Percentiles rank a stretch among this genome's conserved stretches.
Conservation (phyloP, 2,329 filamentous ascomycete species). For the Blastomyces parvus region DNA sequence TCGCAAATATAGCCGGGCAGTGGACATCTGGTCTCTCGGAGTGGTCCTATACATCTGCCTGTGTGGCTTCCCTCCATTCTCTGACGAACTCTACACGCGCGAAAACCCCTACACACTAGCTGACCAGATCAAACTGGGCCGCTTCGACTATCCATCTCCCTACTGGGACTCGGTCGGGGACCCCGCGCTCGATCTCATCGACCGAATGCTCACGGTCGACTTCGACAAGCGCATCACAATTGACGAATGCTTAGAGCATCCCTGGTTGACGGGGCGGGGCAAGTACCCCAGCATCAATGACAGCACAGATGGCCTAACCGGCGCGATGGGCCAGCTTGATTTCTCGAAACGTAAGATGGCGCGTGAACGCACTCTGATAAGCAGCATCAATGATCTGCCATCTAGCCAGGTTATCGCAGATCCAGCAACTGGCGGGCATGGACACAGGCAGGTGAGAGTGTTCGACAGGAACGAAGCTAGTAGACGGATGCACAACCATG, state of each 20-base stretch:
- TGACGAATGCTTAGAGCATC: conserved; percentile 82
- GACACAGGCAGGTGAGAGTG: conserved; percentile 51
- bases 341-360: conserved; percentile 71
- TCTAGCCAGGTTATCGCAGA: conserved; percentile 50
- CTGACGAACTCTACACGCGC: conserved; percentile 72
- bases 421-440: conserved; percentile 28
- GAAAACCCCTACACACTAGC: conserved; percentile 80
- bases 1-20: conserved; percentile 85
- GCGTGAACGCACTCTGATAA: conserved; percentile 77
- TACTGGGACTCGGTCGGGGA: conserved; percentile 91
- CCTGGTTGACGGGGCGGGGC: conserved; percentile 62
- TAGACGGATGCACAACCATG: conserved; percentile 37
- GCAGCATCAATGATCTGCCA: conserved; percentile 67
- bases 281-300: conserved; percentile 56
- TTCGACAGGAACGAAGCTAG: conserved; percentile 59
- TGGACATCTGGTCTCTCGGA: conserved; percentile 95
- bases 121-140: conserved; percentile 79
- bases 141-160: conserved; percentile 89
- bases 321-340: conserved; percentile 71
- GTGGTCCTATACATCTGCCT: conserved; percentile 96
- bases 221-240: conserved; percentile 75
- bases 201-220: conserved; percentile 86
- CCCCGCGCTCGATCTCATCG: conserved; percentile 82
- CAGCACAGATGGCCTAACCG: conserved; percentile 84
- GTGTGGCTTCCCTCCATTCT: conserved; percentile 94